phyloP scores from a whole-genome alignment of 176 grass and related monocot genomes.

The Raddia distichophylla region DNA sequence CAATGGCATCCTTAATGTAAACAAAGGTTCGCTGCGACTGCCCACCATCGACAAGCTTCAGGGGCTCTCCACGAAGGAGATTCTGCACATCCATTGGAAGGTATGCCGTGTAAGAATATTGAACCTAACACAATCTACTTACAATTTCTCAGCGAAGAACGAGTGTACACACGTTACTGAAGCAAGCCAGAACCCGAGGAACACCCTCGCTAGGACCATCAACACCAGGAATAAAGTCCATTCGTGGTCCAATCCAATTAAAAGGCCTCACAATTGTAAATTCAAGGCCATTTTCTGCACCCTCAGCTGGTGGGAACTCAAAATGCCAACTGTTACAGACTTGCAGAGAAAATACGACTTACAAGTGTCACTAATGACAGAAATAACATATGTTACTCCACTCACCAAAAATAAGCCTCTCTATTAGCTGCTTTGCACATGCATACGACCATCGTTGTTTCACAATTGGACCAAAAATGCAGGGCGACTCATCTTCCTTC shows the following conservation, averaged over 20 bases:
- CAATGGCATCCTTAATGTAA: slow-evolving; percentile 96
- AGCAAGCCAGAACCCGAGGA: slow-evolving; percentile 93
- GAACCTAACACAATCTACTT: not conserved
- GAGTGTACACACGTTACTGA: slow-evolving; percentile 76
- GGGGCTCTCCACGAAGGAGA: slow-evolving; percentile 79
- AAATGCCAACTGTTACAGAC: slow-evolving; percentile 20
- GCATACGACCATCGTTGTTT: slow-evolving; percentile 97
- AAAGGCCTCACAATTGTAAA: slow-evolving; percentile 98
- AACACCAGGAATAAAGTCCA: slow-evolving; percentile 99
- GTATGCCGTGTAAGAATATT: slow-evolving; percentile 24
- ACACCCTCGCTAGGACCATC: slow-evolving; percentile 98
- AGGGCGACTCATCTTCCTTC: slow-evolving; percentile 89
- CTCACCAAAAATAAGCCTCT: slow-evolving; percentile 93
- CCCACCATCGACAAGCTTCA: slow-evolving; percentile 93
- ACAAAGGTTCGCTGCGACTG: slow-evolving; percentile 94
- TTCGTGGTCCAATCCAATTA: slow-evolving; percentile 98
- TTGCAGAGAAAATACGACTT: not conserved
- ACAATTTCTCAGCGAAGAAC: not conserved
- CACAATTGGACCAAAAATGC: slow-evolving; percentile 91
- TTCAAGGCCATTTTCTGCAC: slow-evolving; percentile 83
- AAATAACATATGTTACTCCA: slow-evolving; percentile 12
- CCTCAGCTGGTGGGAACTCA: slow-evolving; percentile 66
- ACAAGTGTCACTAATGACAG: slow-evolving; percentile 1
- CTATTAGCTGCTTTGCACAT: slow-evolving; percentile 93
- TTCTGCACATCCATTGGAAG: slow-evolving; percentile 61